Conservation (phyloP, 768 basidiomycete genomes). For the Hericium alpestre region DNA sequence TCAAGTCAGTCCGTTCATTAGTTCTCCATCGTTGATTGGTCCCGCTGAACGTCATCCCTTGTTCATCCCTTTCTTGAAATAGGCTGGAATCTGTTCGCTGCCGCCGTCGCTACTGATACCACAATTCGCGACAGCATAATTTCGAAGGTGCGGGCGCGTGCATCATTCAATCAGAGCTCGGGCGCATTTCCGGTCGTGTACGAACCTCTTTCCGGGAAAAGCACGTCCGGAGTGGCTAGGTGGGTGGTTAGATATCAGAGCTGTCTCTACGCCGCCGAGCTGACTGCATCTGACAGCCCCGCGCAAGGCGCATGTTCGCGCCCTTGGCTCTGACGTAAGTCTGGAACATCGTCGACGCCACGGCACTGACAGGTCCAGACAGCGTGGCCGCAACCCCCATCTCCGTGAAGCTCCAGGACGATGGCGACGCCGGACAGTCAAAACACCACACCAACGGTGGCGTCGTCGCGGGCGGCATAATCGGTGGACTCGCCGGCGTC, state of each 20-base stretch:
- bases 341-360: neutral
- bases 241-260: neutral
- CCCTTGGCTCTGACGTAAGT: conserved; percentile 15
- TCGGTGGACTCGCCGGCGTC: conserved; percentile 5
- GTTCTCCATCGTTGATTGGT: neutral
- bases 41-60: neutral
- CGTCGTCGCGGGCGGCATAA: conserved; percentile 8
- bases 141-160: conserved; percentile 1
- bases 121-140: conserved; percentile 2
- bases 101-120: conserved; percentile 1
- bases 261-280: too few relatives aligned
- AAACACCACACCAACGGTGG: neutral
- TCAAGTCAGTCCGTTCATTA: neutral
- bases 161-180: neutral
- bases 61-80: neutral
- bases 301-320: conserved; percentile 16
- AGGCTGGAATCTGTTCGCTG: conserved; percentile 8
- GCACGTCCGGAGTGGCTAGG: conserved; percentile 5
- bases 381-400: neutral
- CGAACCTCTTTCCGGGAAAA: neutral
- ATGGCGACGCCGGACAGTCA: neutral
- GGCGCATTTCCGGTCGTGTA: conserved; percentile 5
- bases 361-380: neutral
- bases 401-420: neutral
- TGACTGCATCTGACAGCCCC: conserved; percentile 6